Conservation (phyloP, 2,329 filamentous ascomycete species). For the Leptosphaerulina australis region DNA sequence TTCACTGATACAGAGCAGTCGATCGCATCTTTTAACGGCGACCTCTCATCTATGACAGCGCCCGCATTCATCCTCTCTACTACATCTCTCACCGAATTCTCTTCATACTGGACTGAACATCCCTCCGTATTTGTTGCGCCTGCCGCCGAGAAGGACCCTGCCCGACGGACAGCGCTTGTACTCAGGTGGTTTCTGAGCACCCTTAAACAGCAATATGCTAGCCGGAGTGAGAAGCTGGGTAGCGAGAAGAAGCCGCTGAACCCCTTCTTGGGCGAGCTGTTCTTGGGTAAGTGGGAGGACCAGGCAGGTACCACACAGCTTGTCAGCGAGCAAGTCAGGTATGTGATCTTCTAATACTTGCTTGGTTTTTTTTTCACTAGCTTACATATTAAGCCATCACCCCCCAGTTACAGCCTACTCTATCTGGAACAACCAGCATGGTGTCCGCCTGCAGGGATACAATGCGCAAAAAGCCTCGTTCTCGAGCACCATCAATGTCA, state of each 20-base stretch:
- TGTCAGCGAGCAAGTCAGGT: slow-evolving; percentile 92
- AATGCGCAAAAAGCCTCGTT: slow-evolving; percentile 97
- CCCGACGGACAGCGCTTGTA: slow-evolving; percentile 84
- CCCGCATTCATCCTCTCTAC: slow-evolving; percentile 62
- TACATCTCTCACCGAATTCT: slow-evolving; percentile 62
- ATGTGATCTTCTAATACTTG: slow-evolving; percentile 2
- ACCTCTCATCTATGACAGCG: slow-evolving; percentile 62
- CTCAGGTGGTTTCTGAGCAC: slow-evolving; percentile 96
- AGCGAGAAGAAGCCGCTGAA: slow-evolving; percentile 99
- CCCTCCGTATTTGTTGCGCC: slow-evolving; percentile 77
- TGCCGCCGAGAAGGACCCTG: slow-evolving; percentile 76
- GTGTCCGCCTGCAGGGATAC: slow-evolving; percentile 78
- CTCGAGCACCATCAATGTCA: slow-evolving; percentile 90
- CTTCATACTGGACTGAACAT: slow-evolving; percentile 64
- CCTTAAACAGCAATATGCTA: slow-evolving; percentile 82
- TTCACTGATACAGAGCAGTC: slow-evolving; percentile 46
- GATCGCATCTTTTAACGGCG: slow-evolving; percentile 62
- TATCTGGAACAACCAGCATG: slow-evolving; percentile 84
- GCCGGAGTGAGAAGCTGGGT: slow-evolving; percentile 76
- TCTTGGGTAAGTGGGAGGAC: slow-evolving; percentile 89
- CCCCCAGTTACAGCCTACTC: slow-evolving; percentile 93
- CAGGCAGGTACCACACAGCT: slow-evolving; percentile 80
- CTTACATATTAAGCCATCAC: slow-evolving; percentile 67
- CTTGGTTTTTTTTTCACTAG: slow-evolving; percentile 15
- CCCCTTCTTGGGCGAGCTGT: slow-evolving; percentile 93